These are phyloP conservation scores for Tricholoma bakamatsutake DNA, from an alignment of 768 basidiomycete genomes.

Conservation along the genomic window DNA sequence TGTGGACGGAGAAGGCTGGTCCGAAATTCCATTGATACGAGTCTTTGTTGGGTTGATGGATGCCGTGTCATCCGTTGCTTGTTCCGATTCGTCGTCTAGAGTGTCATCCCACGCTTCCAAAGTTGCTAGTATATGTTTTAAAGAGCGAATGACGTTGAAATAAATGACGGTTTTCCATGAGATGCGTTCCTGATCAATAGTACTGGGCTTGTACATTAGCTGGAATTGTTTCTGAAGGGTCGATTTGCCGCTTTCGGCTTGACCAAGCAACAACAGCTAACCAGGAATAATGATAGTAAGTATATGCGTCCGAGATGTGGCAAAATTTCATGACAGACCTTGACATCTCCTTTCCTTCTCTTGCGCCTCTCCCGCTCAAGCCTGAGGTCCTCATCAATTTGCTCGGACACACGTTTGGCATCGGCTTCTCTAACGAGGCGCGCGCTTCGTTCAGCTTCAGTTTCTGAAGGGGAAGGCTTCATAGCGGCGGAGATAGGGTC, in stretches of 20 bases:
- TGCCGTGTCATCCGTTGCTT: conserved; percentile 23
- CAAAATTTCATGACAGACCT: conserved; percentile 34
- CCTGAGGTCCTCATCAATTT: conserved; percentile 77
- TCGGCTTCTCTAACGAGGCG: conserved; percentile 66
- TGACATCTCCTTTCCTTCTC: conserved; percentile 68
- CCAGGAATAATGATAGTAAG: conserved; percentile 16
- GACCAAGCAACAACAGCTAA: conserved; percentile 69
- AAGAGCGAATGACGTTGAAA: conserved; percentile 68
- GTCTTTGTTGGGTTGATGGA: conserved; percentile 20
- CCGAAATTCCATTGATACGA: conserved; percentile 27
- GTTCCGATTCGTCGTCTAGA: conserved; percentile 41
- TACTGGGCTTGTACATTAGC: conserved; percentile 72
- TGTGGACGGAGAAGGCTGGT: conserved; percentile 35
- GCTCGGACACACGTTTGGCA: conserved; percentile 70
- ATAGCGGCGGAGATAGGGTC: conserved; percentile 70
- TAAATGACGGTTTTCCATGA: conserved; percentile 74
- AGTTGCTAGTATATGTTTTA: conserved; percentile 62
- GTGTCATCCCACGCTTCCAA: conserved; percentile 58
- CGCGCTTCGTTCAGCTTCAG: conserved; percentile 52
- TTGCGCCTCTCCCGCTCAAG: conserved; percentile 60
- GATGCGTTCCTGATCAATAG: conserved; percentile 60
- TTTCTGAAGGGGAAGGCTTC: conserved; percentile 60
- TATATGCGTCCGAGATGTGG: conserved; percentile 28
- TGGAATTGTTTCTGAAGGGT: conserved; percentile 78
- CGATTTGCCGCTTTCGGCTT: conserved; percentile 75